Conservation (phyloP, 2,329 filamentous ascomycete genomes). For the Cyphellophora attinorum region DNA sequence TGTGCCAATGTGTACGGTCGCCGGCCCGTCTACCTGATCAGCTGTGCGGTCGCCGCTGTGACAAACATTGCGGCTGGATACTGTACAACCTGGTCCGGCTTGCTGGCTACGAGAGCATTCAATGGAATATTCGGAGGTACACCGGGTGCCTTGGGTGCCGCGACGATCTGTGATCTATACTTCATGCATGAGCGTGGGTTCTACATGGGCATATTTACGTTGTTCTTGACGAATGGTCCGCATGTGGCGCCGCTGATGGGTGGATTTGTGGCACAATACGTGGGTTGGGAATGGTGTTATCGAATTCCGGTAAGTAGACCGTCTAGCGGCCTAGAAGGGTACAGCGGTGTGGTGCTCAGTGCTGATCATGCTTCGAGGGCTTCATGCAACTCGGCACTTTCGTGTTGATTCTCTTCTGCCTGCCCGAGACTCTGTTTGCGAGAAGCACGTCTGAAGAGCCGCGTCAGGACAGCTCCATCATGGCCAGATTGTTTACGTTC, state of each 20-base stretch:
- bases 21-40: slow-evolving; percentile 14
- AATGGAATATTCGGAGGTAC: slow-evolving; percentile 12
- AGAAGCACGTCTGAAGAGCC: slow-evolving; percentile 6
- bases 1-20: slow-evolving; percentile 13
- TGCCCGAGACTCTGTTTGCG: slow-evolving; percentile 10
- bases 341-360: background rate
- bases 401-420: slow-evolving; percentile 12
- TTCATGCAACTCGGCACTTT: slow-evolving; percentile 12
- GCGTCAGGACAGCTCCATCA: slow-evolving; percentile 4
- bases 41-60: slow-evolving; percentile 9
- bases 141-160: slow-evolving; percentile 42
- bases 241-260: slow-evolving; percentile 17
- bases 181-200: slow-evolving; percentile 27
- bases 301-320: slow-evolving; percentile 9
- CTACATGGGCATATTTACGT: slow-evolving; percentile 12
- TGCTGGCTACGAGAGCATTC: slow-evolving; percentile 12
- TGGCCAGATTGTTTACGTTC: slow-evolving; percentile 7
- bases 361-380: slow-evolving; percentile 3
- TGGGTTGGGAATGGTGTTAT: slow-evolving; percentile 17
- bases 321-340: background rate
- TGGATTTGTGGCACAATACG: slow-evolving; percentile 16
- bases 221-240: slow-evolving; percentile 19
- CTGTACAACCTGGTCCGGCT: slow-evolving; percentile 11
- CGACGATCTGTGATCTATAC: slow-evolving; percentile 58
- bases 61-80: slow-evolving; percentile 14